Evolutionary conservation across 192 early-diverging fungal genomes (phyloP).

Genomic region (Geranomyces variabilis): DNA sequence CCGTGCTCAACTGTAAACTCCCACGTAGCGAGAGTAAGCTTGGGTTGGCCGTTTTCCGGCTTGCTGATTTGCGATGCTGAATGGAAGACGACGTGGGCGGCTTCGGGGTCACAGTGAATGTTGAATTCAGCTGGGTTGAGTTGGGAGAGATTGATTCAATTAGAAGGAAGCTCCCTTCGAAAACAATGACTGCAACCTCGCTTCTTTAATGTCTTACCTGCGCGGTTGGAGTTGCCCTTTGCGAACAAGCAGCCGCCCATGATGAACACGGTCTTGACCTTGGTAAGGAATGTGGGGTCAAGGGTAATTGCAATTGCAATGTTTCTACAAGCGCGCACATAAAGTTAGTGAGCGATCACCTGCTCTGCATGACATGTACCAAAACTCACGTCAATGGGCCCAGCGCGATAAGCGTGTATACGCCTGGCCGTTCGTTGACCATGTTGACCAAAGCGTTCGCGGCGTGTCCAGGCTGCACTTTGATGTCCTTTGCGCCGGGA

Average conservation of each 20-base stretch:
- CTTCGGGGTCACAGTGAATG: slow-evolving; percentile 53
- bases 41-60: slow-evolving; percentile 16
- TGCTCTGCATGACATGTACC: neutral
- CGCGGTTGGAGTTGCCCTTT: slow-evolving; percentile 50
- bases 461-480: slow-evolving; percentile 36
- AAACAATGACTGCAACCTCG: too few species aligned
- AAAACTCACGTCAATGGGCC: slow-evolving; percentile 50
- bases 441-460: slow-evolving; percentile 43
- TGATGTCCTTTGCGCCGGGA: slow-evolving; percentile 25
- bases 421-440: slow-evolving; percentile 40
- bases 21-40: slow-evolving; percentile 46
- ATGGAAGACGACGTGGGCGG: slow-evolving; percentile 48
- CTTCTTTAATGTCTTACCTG: slow-evolving; percentile 26
- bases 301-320: slow-evolving; percentile 51
- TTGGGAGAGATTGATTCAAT: neutral
- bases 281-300: slow-evolving; percentile 50
- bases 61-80: slow-evolving; percentile 21
- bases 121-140: slow-evolving; percentile 38
- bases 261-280: slow-evolving; percentile 44
- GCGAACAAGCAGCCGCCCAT: slow-evolving; percentile 54
- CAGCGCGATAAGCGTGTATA: slow-evolving; percentile 41
- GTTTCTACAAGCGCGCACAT: slow-evolving; percentile 33
- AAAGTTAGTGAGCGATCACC: neutral
- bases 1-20: slow-evolving; percentile 49
- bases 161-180: neutral